These are phyloP conservation scores for Penicillium longicatenatum DNA, from an alignment of 495 filamentous ascomycete species.

Conservation along the genomic window DNA sequence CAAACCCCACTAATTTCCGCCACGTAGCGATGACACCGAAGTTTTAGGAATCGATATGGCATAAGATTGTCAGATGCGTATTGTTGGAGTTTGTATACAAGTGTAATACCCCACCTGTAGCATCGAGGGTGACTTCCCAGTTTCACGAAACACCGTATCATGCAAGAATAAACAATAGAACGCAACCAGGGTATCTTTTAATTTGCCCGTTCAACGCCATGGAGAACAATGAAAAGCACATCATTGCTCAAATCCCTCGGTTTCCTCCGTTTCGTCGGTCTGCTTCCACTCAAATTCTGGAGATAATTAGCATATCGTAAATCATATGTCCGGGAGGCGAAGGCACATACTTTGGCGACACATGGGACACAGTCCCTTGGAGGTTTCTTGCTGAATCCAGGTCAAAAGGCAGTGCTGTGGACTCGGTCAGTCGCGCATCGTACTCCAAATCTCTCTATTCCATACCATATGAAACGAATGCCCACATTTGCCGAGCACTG, in stretches of 20 bases:
- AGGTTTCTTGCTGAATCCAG: slow-evolving; percentile 93
- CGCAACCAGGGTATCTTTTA: slow-evolving; percentile 19
- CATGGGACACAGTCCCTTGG: slow-evolving; percentile 96
- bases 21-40: not conserved
- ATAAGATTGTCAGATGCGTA: not conserved
- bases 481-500: slow-evolving; percentile 93
- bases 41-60: not conserved
- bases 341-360: slow-evolving; percentile 82
- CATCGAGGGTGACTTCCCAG: not conserved
- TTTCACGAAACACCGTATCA: not conserved
- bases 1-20: not conserved
- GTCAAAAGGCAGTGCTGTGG: slow-evolving; percentile 88
- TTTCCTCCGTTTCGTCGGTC: slow-evolving; percentile 31
- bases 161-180: not conserved
- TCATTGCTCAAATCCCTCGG: slow-evolving; percentile 9
- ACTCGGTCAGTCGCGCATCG: slow-evolving; percentile 7
- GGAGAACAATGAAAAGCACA: slow-evolving; percentile 9
- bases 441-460: not conserved
- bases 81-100: not conserved
- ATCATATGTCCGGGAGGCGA: slow-evolving; percentile 9
- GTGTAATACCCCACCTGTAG: not conserved
- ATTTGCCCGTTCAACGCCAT: slow-evolving; percentile 1
- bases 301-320: not conserved
- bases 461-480: slow-evolving; percentile 96
- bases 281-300: slow-evolving; percentile 72